A percentile compares a stretch with the other conserved stretches of the same genome.
Evolutionary conservation across 179 eudicot species (phyloP).

Genomic region (Carnegiea gigantea): DNA sequence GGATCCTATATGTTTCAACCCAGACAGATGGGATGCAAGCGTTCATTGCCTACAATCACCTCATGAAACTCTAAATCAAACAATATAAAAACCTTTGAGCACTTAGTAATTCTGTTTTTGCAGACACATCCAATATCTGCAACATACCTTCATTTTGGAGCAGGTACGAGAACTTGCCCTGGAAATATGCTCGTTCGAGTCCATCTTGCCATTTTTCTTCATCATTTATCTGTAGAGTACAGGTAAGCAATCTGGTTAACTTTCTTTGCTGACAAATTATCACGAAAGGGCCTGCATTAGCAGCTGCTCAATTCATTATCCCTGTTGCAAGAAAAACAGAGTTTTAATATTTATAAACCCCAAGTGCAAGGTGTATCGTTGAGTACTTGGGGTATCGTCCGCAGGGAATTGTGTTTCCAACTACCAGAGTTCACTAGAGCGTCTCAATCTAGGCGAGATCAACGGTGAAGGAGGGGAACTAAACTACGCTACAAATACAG

Average conservation of each 20-base stretch:
- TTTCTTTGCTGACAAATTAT: background rate
- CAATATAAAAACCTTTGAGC: background rate
- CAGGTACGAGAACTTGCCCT: background rate
- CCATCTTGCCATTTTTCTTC: background rate
- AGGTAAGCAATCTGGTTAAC: background rate
- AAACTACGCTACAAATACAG: too few relatives aligned
- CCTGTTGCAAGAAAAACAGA: too few relatives aligned
- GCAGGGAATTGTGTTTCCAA: too few relatives aligned
- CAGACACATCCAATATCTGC: background rate
- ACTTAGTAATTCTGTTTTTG: background rate
- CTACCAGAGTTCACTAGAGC: too few relatives aligned
- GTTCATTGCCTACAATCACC: background rate
- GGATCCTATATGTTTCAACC: constrained; percentile 47
- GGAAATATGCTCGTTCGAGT: background rate
- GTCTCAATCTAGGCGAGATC: too few relatives aligned
- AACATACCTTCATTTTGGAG: background rate
- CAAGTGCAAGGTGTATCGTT: too few relatives aligned
- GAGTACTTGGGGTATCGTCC: too few relatives aligned
- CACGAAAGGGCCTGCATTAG: background rate
- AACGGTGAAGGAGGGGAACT: too few relatives aligned
- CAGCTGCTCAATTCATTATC: background rate
- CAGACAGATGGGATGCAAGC: constrained; percentile 74
- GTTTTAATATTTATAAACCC: too few relatives aligned
- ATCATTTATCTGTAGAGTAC: background rate
- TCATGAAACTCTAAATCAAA: background rate